Percentiles rank a stretch among this genome's conserved stretches.
phyloP scores from a whole-genome alignment of 2,329 filamentous ascomycete species.

The Ophiostoma sp. region DNA sequence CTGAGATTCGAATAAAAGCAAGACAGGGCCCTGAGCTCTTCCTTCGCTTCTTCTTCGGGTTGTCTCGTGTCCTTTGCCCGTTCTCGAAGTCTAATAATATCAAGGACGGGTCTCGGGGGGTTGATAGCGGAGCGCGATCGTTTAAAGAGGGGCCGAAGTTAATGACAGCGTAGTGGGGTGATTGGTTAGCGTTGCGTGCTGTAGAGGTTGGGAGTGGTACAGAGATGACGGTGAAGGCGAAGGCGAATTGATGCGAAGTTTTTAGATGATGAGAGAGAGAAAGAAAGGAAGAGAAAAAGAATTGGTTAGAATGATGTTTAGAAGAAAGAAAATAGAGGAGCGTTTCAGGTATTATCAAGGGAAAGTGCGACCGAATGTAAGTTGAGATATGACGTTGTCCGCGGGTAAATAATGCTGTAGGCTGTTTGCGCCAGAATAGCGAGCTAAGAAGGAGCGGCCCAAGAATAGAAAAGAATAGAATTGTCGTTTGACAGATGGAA shows the following conservation, averaged over 20 bases:
- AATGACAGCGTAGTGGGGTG: neutral
- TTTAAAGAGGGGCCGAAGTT: neutral
- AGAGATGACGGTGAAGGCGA: neutral
- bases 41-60: neutral
- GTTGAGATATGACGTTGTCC: neutral
- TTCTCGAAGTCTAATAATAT: neutral
- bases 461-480: constrained; percentile 23
- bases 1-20: neutral
- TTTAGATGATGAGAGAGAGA: neutral
- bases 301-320: neutral
- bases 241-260: neutral
- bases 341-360: neutral
- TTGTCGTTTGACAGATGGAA: neutral
- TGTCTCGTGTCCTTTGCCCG: neutral
- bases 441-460: constrained; percentile 1
- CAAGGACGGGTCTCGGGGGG: neutral
- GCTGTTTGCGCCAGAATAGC: neutral
- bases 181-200: neutral
- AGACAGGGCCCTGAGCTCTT: neutral
- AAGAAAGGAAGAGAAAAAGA: neutral
- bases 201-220: neutral
- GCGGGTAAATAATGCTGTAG: neutral
- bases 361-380: neutral
- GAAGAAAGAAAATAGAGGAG: neutral
- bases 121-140: neutral